Conservation (phyloP, 108 stramenopile genomes). For the Bacterosira constricta region DNA sequence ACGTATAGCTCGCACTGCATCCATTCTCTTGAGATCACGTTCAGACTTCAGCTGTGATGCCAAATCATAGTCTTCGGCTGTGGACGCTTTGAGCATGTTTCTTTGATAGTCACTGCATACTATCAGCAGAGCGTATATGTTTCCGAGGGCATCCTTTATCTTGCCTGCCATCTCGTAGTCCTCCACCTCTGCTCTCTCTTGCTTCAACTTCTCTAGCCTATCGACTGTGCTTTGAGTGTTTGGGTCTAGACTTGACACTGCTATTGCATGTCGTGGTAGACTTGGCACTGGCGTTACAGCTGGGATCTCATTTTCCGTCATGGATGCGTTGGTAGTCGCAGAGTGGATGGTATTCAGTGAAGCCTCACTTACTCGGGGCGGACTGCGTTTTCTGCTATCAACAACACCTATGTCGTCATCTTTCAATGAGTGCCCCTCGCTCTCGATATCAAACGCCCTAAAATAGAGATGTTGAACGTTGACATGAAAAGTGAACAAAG, state of each 20-base stretch:
- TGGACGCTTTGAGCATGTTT: conserved; percentile 43
- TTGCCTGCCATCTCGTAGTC: conserved; percentile 51
- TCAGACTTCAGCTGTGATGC: conserved; percentile 54
- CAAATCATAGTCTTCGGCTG: conserved; percentile 39
- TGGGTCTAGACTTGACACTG: conserved; percentile 40
- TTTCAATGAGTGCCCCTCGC: no score
- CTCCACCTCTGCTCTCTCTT: conserved; percentile 42
- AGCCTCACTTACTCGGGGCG: no score
- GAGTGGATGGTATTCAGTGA: no score
- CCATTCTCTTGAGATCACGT: conserved; percentile 28
- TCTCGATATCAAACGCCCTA: no score
- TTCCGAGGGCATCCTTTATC: conserved; percentile 39
- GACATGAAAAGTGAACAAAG: no score
- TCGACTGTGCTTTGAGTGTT: conserved; percentile 35
- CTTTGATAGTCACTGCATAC: conserved; percentile 38
- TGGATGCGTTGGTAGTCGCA: neutral
- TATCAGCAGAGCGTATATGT: conserved; percentile 36
- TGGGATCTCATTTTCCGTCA: conserved; percentile 21
- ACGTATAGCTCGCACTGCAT: conserved; percentile 20
- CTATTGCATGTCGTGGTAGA: conserved; percentile 30
- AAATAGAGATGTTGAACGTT: no score
- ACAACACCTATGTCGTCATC: no score
- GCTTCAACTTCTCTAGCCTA: conserved; percentile 43
- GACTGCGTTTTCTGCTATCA: no score
- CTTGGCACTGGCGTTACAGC: neutral